Conservation (phyloP, 1,284 basidiomycete species). For the Naganishia sp. region DNA sequence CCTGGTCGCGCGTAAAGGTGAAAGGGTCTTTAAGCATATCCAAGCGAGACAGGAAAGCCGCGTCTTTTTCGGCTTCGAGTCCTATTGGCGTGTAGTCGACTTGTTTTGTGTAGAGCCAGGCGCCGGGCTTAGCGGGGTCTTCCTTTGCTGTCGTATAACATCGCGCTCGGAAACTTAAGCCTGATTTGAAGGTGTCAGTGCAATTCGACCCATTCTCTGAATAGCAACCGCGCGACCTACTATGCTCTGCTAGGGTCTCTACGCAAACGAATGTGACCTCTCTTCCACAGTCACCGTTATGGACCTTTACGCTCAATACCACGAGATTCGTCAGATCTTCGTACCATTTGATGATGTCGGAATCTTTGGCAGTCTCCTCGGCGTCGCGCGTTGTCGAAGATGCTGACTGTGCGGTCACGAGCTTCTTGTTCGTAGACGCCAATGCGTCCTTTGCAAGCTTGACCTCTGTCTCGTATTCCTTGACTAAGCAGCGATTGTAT, state of each 20-base stretch:
- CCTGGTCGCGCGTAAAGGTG: conserved; percentile 37
- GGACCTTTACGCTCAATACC: conserved; percentile 45
- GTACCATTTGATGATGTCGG: conserved; percentile 44
- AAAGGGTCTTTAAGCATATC: conserved; percentile 42
- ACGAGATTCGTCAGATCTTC: conserved; percentile 50
- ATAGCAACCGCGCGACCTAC: conserved; percentile 39
- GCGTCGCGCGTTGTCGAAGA: conserved; percentile 26
- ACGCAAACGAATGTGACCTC: conserved; percentile 49
- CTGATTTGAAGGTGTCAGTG: conserved; percentile 33
- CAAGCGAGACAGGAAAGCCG: conserved; percentile 39
- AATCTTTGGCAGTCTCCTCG: conserved; percentile 45
- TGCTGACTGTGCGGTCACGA: conserved; percentile 18
- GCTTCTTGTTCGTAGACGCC: conserved; percentile 26
- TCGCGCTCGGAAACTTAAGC: conserved; percentile 49
- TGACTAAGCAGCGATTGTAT: conserved; percentile 34
- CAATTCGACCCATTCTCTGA: not conserved
- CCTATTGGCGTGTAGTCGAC: conserved; percentile 41
- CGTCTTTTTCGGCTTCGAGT: conserved; percentile 42
- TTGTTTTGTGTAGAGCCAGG: conserved; percentile 38
- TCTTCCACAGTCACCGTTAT: conserved; percentile 38
- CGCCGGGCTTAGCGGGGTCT: conserved; percentile 32
- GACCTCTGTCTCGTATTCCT: conserved; percentile 49
- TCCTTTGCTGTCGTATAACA: conserved; percentile 43
- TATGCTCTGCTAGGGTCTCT: conserved; percentile 42
- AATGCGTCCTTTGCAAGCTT: conserved; percentile 42